Base-by-base conservation (phyloP, 257 asterid genomes). In the Capsicum rhomboideum region DNA sequence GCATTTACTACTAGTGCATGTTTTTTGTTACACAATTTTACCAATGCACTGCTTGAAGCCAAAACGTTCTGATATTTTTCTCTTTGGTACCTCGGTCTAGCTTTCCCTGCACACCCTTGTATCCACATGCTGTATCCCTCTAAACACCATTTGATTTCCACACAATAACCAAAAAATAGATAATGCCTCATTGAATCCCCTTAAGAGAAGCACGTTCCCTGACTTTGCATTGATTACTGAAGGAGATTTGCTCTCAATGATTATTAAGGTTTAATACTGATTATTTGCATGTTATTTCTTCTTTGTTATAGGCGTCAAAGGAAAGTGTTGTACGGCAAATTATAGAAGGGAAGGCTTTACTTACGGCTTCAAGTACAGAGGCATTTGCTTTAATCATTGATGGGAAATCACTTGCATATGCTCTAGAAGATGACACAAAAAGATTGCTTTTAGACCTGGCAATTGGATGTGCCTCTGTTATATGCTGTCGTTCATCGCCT, bases 401-500 rank as follows among this genome's bases (percentile, higher is more conserved):
- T 69, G 99, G 99, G 61, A 97, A 94, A 86, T 94, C 99, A 58
- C 97, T 97, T 67, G 87, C 92, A 17, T 97, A 97, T 85, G 99
- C 99, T 72, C 83, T 97, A 42, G 95, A 90, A 26, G 92, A 93
- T 20, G 93, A 93, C 86, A 59, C 89, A 40, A 91, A 97, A 86
- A 86, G 90, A 18, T 85, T 86, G 83, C 93, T 97, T 88, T 91
- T 95, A 80, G 97, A 91, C 13, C 97, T 97, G 29, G 97, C 99
- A 26, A 75, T 93, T 31, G 75, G 86, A 50, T 97, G 99, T 84
- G 99, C 99, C 20, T 95, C 99, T 21, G 99, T 97, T 31, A 97
- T 97, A 53, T 97, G 99, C 90, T 97, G 99, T 64, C 99, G 99
- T 8, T 92, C 99, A 2, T 95, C 99, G 2, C 99, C 99, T 61